A percentile compares a stretch with the other conserved stretches of the same genome.
Conservation (phyloP, 78 protist genomes). For the Dictyostelium discoideum region DNA sequence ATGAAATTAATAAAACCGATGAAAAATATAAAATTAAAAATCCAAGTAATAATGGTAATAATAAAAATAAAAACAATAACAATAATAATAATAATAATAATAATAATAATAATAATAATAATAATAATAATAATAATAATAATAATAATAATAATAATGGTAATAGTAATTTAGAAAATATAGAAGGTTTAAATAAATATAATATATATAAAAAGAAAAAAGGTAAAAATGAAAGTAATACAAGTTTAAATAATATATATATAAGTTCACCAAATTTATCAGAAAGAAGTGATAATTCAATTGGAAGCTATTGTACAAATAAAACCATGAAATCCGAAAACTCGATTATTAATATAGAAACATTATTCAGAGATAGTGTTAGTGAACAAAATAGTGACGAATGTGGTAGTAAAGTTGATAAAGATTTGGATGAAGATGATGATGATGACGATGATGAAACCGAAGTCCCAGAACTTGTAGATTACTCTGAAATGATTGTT, state of each 20-base stretch:
- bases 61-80: background rate
- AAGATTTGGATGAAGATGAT: background rate
- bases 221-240: background rate
- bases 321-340: background rate
- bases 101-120: background rate
- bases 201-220: background rate
- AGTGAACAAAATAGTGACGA: background rate
- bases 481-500: conserved; percentile 59
- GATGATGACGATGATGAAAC: conserved; percentile 3
- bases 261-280: background rate
- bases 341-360: background rate
- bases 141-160: conserved; percentile 4
- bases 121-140: background rate
- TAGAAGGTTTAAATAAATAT: background rate
- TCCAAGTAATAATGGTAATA: background rate
- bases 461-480: background rate
- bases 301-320: conserved; percentile 1
- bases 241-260: background rate
- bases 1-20: background rate
- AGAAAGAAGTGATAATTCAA: background rate
- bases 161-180: background rate
- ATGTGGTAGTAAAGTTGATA: background rate
- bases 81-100: background rate
- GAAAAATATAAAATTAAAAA: background rate
- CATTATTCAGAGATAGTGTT: background rate